Evolutionary conservation across 768 basidiomycete species (phyloP).

Genomic region (Hemileccinum rubropunctum): DNA sequence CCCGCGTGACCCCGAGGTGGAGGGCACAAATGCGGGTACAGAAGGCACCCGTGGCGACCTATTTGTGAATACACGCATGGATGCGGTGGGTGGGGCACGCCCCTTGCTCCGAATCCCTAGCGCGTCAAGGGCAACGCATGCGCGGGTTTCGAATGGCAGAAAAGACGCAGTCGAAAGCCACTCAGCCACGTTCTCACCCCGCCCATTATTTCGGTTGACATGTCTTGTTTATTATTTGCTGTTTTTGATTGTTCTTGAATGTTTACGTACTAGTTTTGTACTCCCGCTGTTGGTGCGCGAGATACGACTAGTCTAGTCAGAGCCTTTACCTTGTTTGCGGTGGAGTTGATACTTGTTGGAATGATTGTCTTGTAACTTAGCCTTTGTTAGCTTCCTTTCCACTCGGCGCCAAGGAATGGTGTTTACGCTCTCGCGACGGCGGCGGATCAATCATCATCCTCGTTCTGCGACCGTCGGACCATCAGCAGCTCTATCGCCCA

Average conservation of each 20-base stretch:
- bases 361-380: neutral
- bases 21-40: neutral
- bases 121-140: conserved; percentile 9
- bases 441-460: conserved; percentile 16
- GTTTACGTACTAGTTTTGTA: too few relatives aligned
- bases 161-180: conserved; percentile 24
- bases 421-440: conserved; percentile 10
- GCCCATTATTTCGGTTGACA: neutral
- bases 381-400: neutral
- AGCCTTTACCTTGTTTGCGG: neutral
- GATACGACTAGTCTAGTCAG: neutral
- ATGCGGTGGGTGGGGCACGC: conserved; percentile 1
- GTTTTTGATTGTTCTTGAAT: neutral
- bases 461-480: neutral
- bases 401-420: conserved; percentile 1
- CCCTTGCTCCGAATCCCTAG: conserved; percentile 1
- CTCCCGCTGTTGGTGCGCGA: neutral
- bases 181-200: conserved; percentile 22
- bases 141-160: conserved; percentile 30
- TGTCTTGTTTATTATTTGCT: neutral
- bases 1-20: neutral
- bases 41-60: conserved; percentile 2
- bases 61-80: conserved; percentile 8
- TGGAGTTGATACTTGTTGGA: neutral
- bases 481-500: neutral